A percentile compares a stretch with the other conserved stretches of the same genome.
Evolutionary conservation across 148 eudicot species (phyloP).

Genomic region (Rheum nobile): DNA sequence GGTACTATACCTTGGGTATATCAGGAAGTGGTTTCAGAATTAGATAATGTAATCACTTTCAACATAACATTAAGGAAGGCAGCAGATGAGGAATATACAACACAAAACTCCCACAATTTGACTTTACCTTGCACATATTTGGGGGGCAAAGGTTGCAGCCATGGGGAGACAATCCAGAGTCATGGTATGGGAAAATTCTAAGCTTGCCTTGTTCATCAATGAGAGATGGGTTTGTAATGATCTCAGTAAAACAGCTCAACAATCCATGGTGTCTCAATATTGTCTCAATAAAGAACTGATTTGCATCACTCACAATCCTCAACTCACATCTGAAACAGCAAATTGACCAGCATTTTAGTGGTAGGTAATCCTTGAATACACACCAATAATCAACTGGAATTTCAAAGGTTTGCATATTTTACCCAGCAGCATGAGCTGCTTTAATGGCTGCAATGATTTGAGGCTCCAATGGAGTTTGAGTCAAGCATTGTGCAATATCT

Average conservation of each 20-base stretch:
- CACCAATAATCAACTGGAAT: background rate
- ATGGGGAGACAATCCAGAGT: constrained; percentile 32
- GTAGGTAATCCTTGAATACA: background rate
- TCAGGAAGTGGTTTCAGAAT: too few species aligned
- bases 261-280: constrained; percentile 55
- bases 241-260: constrained; percentile 45
- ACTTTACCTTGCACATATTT: constrained; percentile 76
- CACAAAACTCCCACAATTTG: background rate
- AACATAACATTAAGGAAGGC: background rate
- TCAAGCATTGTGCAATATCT: constrained; percentile 63
- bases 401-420: background rate
- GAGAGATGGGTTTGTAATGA: constrained; percentile 48
- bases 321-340: constrained; percentile 57
- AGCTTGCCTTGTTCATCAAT: constrained; percentile 53
- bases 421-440: constrained; percentile 65
- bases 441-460: constrained; percentile 44
- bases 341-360: background rate
- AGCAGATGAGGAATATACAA: background rate
- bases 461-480: constrained; percentile 45
- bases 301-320: constrained; percentile 75
- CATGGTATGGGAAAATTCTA: constrained; percentile 64
- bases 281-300: constrained; percentile 58
- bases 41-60: background rate
- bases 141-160: constrained; percentile 69
- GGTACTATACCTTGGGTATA: too few species aligned